Conservation (phyloP, 179 eudicot species). For the Vitellaria paradoxa region DNA sequence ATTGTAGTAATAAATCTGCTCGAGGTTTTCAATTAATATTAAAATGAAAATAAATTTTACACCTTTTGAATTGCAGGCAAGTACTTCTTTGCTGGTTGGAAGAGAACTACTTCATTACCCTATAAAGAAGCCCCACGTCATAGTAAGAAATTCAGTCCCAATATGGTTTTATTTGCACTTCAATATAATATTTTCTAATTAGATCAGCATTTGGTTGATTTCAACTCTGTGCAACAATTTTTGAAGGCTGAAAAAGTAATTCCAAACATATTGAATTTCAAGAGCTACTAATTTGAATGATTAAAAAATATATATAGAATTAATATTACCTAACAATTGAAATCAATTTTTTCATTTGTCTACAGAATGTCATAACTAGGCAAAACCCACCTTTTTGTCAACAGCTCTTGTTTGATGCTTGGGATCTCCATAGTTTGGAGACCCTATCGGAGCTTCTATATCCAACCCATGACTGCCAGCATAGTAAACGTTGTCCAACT, state of each 20-base stretch:
- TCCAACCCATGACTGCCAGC: constrained; percentile 99
- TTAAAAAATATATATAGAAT: neutral
- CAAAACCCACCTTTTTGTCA: constrained; percentile 42
- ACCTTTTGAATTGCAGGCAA: constrained; percentile 74
- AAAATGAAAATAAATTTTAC: neutral
- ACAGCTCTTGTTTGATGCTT: constrained; percentile 38
- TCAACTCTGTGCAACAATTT: neutral
- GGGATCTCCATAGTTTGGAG: constrained; percentile 32
- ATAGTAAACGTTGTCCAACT: constrained; percentile 66
- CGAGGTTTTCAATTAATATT: neutral
- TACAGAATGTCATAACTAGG: neutral
- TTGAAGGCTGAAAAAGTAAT: too few relatives aligned
- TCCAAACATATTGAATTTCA: neutral
- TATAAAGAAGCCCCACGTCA: constrained; percentile 19
- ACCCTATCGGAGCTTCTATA: constrained; percentile 60
- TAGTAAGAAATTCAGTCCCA: too few relatives aligned
- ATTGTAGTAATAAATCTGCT: neutral
- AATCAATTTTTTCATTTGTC: neutral
- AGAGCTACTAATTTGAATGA: neutral
- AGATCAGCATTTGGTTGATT: neutral
- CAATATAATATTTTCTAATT: neutral
- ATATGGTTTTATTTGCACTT: neutral
- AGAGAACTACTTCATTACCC: constrained; percentile 66
- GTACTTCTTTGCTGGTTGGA: constrained; percentile 90
- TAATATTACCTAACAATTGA: neutral